Evolutionary conservation across 352 stramenopile species (phyloP).

Genomic region (Globisporangium megalacanthum): DNA sequence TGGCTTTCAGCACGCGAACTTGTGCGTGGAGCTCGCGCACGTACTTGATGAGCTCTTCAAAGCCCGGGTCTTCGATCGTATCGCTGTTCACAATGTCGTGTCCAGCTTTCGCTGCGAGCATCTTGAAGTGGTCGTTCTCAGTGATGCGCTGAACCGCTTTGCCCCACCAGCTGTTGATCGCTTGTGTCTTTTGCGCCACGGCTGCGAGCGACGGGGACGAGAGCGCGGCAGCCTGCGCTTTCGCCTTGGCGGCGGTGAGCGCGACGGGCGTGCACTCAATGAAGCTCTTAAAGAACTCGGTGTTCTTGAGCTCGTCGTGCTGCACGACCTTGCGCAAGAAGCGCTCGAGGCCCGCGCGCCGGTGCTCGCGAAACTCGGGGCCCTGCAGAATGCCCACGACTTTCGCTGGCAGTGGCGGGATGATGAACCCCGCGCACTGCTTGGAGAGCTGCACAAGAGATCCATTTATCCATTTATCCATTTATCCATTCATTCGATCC

Average conservation of each 20-base stretch:
- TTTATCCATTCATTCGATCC: neutral
- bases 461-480: neutral
- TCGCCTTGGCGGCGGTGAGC: slow-evolving; percentile 63
- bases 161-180: slow-evolving; percentile 76
- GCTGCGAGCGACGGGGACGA: slow-evolving; percentile 27
- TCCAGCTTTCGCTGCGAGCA: slow-evolving; percentile 49
- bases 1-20: slow-evolving; percentile 58
- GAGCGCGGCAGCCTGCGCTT: slow-evolving; percentile 16
- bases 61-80: slow-evolving; percentile 66
- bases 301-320: slow-evolving; percentile 71
- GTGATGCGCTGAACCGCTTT: slow-evolving; percentile 79
- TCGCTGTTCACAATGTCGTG: slow-evolving; percentile 32
- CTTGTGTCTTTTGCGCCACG: slow-evolving; percentile 60
- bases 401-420: slow-evolving; percentile 75
- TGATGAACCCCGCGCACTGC: slow-evolving; percentile 80
- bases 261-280: slow-evolving; percentile 72
- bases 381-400: slow-evolving; percentile 70
- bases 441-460: slow-evolving; percentile 26
- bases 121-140: slow-evolving; percentile 69
- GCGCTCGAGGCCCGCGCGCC: slow-evolving; percentile 65
- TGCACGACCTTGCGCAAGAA: slow-evolving; percentile 74
- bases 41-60: slow-evolving; percentile 61
- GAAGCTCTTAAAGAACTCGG: slow-evolving; percentile 65
- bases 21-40: slow-evolving; percentile 54
- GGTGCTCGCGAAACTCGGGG: slow-evolving; percentile 76